These are phyloP conservation scores for Umbellularia californica DNA, from an alignment of 164 flowering plant species.

Conservation along the genomic window DNA sequence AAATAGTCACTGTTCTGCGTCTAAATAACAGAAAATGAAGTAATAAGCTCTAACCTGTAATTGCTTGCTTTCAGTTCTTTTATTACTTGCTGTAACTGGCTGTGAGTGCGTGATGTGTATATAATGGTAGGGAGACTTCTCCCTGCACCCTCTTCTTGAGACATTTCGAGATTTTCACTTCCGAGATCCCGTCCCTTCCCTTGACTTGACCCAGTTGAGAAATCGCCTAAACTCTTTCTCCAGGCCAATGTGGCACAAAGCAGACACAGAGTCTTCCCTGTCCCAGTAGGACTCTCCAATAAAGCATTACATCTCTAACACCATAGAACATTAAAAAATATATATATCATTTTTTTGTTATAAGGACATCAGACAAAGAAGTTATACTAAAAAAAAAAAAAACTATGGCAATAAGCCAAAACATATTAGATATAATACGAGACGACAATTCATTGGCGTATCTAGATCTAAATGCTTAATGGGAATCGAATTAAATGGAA, in stretches of 20 bases:
- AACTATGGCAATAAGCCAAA: too few relatives aligned
- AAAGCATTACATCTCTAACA: constrained; percentile 79
- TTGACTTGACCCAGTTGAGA: constrained; percentile 41
- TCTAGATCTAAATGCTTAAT: too few relatives aligned
- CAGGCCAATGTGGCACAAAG: constrained; percentile 95
- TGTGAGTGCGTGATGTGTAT: constrained; percentile 88
- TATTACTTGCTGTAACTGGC: constrained; percentile 94
- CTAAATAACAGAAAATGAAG: neutral
- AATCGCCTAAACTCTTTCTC: constrained; percentile 81
- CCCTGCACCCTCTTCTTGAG: constrained; percentile 25
- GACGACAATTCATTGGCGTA: too few relatives aligned
- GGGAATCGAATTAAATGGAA: too few relatives aligned
- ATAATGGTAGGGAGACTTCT: constrained; percentile 55
- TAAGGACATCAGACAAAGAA: neutral
- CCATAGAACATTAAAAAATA: constrained; percentile 5
- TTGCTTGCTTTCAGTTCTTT: constrained; percentile 73
- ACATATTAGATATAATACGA: too few relatives aligned
- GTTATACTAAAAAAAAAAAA: neutral
- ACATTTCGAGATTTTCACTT: constrained; percentile 13
- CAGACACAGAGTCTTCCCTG: constrained; percentile 94
- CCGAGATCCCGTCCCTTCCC: constrained; percentile 14
- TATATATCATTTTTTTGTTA: neutral
- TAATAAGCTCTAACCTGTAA: constrained; percentile 58
- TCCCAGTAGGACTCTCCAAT: constrained; percentile 97
- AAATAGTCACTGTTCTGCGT: too few relatives aligned